Conservation (phyloP, 208 protist genomes). For the Phytomonas sp. region DNA sequence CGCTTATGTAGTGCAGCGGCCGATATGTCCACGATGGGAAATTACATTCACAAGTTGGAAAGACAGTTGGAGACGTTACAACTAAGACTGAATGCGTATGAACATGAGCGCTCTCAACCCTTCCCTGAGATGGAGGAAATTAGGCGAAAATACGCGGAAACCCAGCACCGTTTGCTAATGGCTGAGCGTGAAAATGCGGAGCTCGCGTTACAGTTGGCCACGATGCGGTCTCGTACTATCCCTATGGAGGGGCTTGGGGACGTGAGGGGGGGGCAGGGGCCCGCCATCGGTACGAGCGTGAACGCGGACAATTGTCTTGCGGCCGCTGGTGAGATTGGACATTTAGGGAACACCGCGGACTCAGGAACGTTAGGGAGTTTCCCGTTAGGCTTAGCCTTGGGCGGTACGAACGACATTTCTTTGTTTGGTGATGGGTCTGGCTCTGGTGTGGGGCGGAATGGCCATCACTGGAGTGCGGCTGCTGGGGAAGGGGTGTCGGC, state of each 20-base stretch:
- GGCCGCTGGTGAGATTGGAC: background rate
- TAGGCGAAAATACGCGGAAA: constrained; percentile 21
- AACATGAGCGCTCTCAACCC: constrained; percentile 2
- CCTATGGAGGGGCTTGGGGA: no score
- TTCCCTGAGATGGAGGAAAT: constrained; percentile 27
- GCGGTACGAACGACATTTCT: background rate
- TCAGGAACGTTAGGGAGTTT: background rate
- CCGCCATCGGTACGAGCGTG: background rate
- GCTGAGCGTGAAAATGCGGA: constrained; percentile 19
- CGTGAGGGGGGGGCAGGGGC: background rate
- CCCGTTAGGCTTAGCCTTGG: background rate
- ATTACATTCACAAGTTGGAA: background rate
- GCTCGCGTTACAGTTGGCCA: constrained; percentile 12
- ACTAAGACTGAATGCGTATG: background rate
- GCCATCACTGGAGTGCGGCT: background rate
- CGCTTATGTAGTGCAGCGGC: background rate
- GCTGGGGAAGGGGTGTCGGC: background rate
- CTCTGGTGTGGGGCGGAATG: background rate
- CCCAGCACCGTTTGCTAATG: constrained; percentile 16
- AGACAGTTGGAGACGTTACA: background rate
- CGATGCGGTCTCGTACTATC: background rate
- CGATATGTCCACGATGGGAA: background rate
- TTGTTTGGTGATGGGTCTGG: background rate
- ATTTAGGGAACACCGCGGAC: no score
- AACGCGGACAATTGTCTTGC: background rate